Evolutionary conservation across 2,329 filamentous ascomycete genomes (phyloP), one percentile per base, ranked within the genome.

Genomic region (Fusarium proliferatum): DNA sequence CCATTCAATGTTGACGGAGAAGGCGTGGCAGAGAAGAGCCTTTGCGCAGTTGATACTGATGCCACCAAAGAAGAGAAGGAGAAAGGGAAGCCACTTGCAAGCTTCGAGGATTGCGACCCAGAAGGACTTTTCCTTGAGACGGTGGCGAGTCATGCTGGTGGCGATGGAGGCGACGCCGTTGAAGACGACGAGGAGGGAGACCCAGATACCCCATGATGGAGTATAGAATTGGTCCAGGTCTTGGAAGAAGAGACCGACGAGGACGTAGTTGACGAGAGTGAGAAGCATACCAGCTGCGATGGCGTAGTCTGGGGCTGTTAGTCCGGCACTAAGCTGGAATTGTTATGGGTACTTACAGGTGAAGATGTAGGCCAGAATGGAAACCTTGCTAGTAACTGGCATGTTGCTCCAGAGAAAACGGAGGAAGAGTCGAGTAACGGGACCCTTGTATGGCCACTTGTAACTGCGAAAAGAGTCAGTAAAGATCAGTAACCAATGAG

Each of bases 221-320:
- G 90, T 85, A 79, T 93, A 93, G 82, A 90, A 92, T 71, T 92
- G 89, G 77, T 92, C 91, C 23, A 91, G 84, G 42, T 89, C 84
- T 17, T 90, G 90, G 76, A 91, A 91, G 82, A 88, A 93, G 86
- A 91, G 92, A n/a, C 92, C 92, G 48, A 93, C 86, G n/a, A 92
- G 81, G 79, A 94, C 87, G 80, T 94, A 94, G 82, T 94, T 94
- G 64, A 88, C 82, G 1, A 92, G 77, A 0, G 91, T 93, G 46
- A 94, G 84, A 10, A 90, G 82, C 85, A 92, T 90, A 9, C 91
- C 89, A 1, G 89, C 88, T 8, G 87, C 92, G 64, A 94, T 89
- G 26, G 92, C 92, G 74, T 92, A 93, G 82, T 93, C 72, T 75
- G 3, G 2, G 5, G 4, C 6, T 3, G 41, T 76, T 12, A 76